phyloP scores from a whole-genome alignment of 164 flowering plant genomes.

The Annona squamosa region DNA sequence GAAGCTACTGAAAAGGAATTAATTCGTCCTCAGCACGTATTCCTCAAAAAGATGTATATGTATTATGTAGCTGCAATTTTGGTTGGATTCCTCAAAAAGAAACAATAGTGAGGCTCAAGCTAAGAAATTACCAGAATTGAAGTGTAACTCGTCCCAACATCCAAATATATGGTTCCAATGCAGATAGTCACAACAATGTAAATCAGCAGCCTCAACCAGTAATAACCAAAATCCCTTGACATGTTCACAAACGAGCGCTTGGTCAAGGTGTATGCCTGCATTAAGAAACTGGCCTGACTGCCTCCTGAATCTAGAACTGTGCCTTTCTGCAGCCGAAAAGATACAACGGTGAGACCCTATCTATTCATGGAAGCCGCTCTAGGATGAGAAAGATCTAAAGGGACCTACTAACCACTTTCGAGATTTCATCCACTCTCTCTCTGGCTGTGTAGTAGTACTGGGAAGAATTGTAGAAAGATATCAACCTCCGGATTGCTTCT shows the following conservation, averaged over 20 bases:
- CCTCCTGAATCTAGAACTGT: constrained; percentile 83
- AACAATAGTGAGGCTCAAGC: not conserved
- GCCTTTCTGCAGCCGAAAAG: constrained; percentile 63
- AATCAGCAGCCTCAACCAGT: constrained; percentile 90
- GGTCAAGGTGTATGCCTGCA: constrained; percentile 70
- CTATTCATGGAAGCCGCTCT: not conserved
- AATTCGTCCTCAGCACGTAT: not conserved
- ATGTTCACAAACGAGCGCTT: constrained; percentile 86
- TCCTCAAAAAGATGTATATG: not conserved
- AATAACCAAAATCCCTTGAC: constrained; percentile 97
- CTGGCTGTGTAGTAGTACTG: constrained; percentile 46
- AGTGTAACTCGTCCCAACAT: constrained; percentile 69
- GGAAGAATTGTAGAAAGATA: constrained; percentile 50
- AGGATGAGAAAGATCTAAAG: not conserved
- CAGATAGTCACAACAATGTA: constrained; percentile 78
- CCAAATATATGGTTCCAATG: constrained; percentile 80
- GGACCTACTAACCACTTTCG: constrained; percentile 61
- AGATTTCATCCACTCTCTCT: constrained; percentile 66
- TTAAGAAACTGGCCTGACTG: constrained; percentile 89
- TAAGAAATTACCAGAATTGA: constrained; percentile 59
- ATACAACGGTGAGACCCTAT: not conserved
- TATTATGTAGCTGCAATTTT: not conserved
- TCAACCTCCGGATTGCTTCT: constrained; percentile 66
- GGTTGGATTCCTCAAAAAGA: not conserved
- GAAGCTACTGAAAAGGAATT: not conserved